Percentiles rank a stretch among this genome's conserved stretches.
These are phyloP conservation scores for Orbilia ellipsospora DNA, from an alignment of 2,329 filamentous ascomycete species.

Conservation along the genomic window DNA sequence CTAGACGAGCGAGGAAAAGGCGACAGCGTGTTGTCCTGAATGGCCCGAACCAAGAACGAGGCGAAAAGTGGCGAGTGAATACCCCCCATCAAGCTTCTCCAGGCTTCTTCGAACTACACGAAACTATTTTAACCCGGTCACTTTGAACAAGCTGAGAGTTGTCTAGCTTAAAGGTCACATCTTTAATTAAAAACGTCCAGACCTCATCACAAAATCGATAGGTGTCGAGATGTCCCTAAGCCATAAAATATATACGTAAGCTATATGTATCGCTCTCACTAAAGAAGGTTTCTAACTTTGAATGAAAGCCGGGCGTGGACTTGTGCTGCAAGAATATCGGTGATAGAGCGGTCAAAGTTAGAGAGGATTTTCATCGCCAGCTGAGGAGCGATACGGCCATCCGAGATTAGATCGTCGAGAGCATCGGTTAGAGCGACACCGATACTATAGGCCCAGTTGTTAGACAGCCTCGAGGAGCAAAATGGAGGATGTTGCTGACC, in stretches of 20 bases:
- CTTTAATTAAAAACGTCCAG: constrained; percentile 99
- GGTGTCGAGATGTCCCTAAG: constrained; percentile 91
- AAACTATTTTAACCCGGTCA: constrained; percentile 86
- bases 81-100: constrained; percentile 64
- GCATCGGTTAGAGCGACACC: constrained; percentile 93
- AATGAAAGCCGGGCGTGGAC: constrained; percentile 92
- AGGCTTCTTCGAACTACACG: constrained; percentile 89
- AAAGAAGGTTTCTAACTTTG: constrained; percentile 73
- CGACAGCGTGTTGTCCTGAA: no score
- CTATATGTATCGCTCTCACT: neutral
- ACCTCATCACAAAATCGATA: constrained; percentile 99
- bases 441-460: constrained; percentile 71
- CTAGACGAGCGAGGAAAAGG: no score
- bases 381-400: constrained; percentile 94
- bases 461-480: neutral
- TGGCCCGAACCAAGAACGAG: no score
- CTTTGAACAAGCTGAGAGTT: constrained; percentile 63
- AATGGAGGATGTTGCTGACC: constrained; percentile 70
- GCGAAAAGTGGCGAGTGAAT: no score
- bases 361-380: constrained; percentile 97
- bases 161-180: constrained; percentile 98
- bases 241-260: neutral
- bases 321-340: constrained; percentile 88
- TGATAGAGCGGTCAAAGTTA: constrained; percentile 93
- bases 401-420: constrained; percentile 94